Conservation (phyloP, 345 rosid genomes). For the Erysimum cheiranthoides region DNA sequence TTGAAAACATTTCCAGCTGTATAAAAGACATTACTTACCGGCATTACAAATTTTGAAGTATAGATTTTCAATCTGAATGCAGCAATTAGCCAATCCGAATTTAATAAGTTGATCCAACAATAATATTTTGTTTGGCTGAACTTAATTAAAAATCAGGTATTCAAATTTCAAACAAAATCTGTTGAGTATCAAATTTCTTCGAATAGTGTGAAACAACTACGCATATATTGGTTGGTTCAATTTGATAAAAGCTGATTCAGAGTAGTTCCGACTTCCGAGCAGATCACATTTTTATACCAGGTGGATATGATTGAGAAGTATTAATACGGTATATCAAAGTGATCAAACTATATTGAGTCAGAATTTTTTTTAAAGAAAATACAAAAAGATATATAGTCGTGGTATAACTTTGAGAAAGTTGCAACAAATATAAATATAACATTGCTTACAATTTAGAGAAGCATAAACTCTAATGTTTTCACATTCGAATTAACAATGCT, state of each 20-base stretch:
- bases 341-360: not conserved
- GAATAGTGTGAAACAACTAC: not conserved
- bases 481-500: not conserved
- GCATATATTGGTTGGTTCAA: not conserved
- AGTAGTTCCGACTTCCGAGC: not conserved
- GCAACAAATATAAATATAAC: not conserved
- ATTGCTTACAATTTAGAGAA: not conserved
- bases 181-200: not conserved
- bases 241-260: not conserved
- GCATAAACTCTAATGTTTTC: not conserved
- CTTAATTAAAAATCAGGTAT: not conserved
- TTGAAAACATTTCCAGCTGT: not conserved
- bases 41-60: not conserved
- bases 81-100: not conserved
- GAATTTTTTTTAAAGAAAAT: not conserved
- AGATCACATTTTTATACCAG: not conserved
- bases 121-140: not conserved
- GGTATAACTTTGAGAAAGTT: not conserved
- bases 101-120: not conserved
- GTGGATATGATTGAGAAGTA: not conserved
- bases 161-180: not conserved
- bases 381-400: not conserved
- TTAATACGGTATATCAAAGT: not conserved
- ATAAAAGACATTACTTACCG: not conserved
- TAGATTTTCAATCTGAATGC: not conserved